phyloP scores from a whole-genome alignment of 495 filamentous ascomycete genomes.

The Hypoxylon intermedium region DNA sequence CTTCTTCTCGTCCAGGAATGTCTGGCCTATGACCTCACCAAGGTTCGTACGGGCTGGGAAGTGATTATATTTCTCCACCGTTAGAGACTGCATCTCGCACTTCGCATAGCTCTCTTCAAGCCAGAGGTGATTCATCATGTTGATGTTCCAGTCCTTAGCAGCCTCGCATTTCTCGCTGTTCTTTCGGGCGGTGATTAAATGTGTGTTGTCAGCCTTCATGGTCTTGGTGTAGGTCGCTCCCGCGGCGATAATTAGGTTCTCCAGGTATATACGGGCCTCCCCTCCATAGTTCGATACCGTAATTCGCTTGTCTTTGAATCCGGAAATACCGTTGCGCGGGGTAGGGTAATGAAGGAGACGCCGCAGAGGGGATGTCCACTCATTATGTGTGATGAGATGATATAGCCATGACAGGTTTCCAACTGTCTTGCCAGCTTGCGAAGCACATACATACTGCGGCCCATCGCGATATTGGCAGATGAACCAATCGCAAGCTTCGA shows the following conservation, averaged over 20 bases:
- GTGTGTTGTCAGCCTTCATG: slow-evolving; percentile 91
- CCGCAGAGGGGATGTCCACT: slow-evolving; percentile 81
- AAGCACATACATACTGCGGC: slow-evolving; percentile 75
- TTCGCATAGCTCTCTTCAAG: slow-evolving; percentile 95
- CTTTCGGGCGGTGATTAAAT: slow-evolving; percentile 88
- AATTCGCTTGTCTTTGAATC: slow-evolving; percentile 77
- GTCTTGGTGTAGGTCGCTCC: slow-evolving; percentile 91
- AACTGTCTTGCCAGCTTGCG: slow-evolving; percentile 76
- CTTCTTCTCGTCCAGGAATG: slow-evolving; percentile 54
- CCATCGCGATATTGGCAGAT: slow-evolving; percentile 89
- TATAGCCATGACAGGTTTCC: slow-evolving; percentile 95
- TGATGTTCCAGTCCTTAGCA: slow-evolving; percentile 87
- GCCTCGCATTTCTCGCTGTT: slow-evolving; percentile 90
- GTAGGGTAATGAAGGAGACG: slow-evolving; percentile 90
- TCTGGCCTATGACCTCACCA: slow-evolving; percentile 90
- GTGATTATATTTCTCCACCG: slow-evolving; percentile 73
- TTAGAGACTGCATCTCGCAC: slow-evolving; percentile 72
- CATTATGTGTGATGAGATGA: slow-evolving; percentile 83
- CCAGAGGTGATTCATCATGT: slow-evolving; percentile 95
- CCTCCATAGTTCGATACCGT: slow-evolving; percentile 95
- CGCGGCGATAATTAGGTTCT: slow-evolving; percentile 83
- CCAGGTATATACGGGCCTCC: slow-evolving; percentile 90
- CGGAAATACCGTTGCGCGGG: slow-evolving; percentile 74
- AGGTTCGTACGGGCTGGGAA: slow-evolving; percentile 91
- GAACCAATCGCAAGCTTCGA: slow-evolving; percentile 79